Percentiles rank a stretch among this genome's conserved stretches.
Conservation (phyloP, 108 stramenopile species). For the Cyclostephanos invisitatus region DNA sequence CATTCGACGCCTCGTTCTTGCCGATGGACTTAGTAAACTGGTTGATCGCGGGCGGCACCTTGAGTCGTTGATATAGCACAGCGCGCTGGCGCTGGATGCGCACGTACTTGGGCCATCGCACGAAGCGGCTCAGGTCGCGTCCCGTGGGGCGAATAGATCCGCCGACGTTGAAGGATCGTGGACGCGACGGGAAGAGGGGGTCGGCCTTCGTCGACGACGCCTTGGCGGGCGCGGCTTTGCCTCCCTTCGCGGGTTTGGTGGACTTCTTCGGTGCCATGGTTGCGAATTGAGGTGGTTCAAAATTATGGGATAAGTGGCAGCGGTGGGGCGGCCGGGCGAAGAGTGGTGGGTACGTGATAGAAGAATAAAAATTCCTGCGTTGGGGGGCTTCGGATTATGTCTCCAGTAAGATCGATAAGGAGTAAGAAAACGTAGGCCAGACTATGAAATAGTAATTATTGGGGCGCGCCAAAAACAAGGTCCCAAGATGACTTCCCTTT, state of each 20-base stretch:
- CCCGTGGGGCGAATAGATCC: constrained; percentile 93
- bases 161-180: constrained; percentile 90
- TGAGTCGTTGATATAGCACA: constrained; percentile 97
- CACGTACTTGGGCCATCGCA: constrained; percentile 97
- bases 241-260: constrained; percentile 57
- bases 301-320: background rate
- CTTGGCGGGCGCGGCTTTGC: constrained; percentile 53
- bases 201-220: constrained; percentile 73
- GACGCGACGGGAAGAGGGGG: constrained; percentile 93
- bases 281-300: background rate
- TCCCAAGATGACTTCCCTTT: too few species aligned
- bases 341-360: too few species aligned
- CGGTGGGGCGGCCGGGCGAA: too few species aligned
- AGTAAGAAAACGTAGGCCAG: too few species aligned
- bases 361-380: too few species aligned
- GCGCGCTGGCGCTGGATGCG: constrained; percentile 99
- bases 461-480: too few species aligned
- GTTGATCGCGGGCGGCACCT: constrained; percentile 98
- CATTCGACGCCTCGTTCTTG: constrained; percentile 97
- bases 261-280: constrained; percentile 73
- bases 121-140: constrained; percentile 96
- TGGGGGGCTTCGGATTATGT: too few species aligned
- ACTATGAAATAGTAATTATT: too few species aligned
- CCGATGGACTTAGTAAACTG: constrained; percentile 97
- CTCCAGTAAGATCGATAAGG: too few species aligned